Evolutionary conservation across 441 rosid genomes (phyloP), one percentile per base, ranked within the genome.

Genomic region (Sinapis alba): DNA sequence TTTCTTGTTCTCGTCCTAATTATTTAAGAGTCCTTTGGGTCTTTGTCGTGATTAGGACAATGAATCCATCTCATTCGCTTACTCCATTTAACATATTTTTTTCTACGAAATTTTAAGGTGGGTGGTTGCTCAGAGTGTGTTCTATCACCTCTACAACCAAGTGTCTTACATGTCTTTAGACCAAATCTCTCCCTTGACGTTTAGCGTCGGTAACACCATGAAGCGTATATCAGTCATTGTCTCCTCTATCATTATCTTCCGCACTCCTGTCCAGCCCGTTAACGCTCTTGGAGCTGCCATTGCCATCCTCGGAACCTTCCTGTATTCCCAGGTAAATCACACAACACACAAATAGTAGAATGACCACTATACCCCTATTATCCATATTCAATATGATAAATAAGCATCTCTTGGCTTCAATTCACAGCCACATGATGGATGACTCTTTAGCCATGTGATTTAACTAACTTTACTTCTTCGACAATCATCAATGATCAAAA

Each of bases 81-180:
- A 34, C n/a, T n/a, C n/a, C n/a, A n/a, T n/a, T n/a, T n/a, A n/a
- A n/a, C n/a, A n/a, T n/a, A n/a, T n/a, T n/a, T 61, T 2, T 68
- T 54, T 56, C 43, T 68, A 57, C 77, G 19, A 19, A 71, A 54
- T 45, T 32, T 23, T 68, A 71, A 89, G 94, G 87, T 89, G 94
- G 94, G 65, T 87, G 83, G 90, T 61, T 12, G 94, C 94, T 2
- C 94, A 89, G 74, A 89, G 94, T 56, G 87, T 84, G 76, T 87
- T 82, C 82, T 81, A 84, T 74, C 86, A 73, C 76, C 85, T 83
- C 62, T 89, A 89, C 86, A 89, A 89, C 73, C 93, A 89, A 71
- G 93, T 88, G 67, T 87, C 91, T 21, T 89, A 89, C 82, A 89
- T 89, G 93, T 87, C 93, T 36, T 78, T 89, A 59, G 91, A 89